Evolutionary conservation across 2,329 filamentous ascomycete genomes (phyloP).

Genomic region (Dactylellina haptotyla): DNA sequence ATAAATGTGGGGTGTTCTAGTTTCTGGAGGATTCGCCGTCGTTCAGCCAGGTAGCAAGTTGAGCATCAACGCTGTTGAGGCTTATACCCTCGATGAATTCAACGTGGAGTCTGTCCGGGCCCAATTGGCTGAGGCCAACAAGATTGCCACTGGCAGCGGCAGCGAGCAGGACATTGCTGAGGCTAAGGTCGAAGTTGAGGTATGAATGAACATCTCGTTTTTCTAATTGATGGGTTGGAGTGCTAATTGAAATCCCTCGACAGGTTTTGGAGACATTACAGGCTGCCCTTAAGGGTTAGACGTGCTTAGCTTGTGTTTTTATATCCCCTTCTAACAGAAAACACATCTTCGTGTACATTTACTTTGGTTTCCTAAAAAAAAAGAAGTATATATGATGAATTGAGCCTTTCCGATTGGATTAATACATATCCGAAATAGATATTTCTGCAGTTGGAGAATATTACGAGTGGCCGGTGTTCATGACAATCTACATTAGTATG

Average conservation of each 20-base stretch:
- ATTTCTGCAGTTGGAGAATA: no score
- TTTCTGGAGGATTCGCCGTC: conserved; percentile 95
- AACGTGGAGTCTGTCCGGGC: conserved; percentile 86
- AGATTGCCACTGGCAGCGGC: conserved; percentile 87
- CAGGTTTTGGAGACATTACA: conserved; percentile 86
- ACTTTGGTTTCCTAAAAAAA: conserved; percentile 24
- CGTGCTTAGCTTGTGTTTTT: neutral
- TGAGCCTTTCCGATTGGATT: conserved; percentile 27
- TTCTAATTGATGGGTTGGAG: neutral
- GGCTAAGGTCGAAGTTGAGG: conserved; percentile 99
- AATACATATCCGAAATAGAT: conserved; percentile 20
- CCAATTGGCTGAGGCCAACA: conserved; percentile 94
- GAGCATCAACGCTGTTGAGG: conserved; percentile 99
- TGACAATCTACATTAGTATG: conserved; percentile 6
- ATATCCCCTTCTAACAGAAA: neutral
- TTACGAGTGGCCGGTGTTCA: no score
- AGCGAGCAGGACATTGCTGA: conserved; percentile 98
- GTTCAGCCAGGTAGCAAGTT: conserved; percentile 93
- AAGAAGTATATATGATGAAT: conserved; percentile 54
- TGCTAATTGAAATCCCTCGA: neutral
- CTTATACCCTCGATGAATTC: conserved; percentile 94
- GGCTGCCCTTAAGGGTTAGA: conserved; percentile 73
- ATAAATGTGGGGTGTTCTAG: conserved; percentile 64
- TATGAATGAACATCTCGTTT: conserved; percentile 63
- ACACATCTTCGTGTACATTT: conserved; percentile 53